These are phyloP conservation scores for Suhomyces guaymorum DNA, from an alignment of 1,139 yeast genomes.

Conservation along the genomic window DNA sequence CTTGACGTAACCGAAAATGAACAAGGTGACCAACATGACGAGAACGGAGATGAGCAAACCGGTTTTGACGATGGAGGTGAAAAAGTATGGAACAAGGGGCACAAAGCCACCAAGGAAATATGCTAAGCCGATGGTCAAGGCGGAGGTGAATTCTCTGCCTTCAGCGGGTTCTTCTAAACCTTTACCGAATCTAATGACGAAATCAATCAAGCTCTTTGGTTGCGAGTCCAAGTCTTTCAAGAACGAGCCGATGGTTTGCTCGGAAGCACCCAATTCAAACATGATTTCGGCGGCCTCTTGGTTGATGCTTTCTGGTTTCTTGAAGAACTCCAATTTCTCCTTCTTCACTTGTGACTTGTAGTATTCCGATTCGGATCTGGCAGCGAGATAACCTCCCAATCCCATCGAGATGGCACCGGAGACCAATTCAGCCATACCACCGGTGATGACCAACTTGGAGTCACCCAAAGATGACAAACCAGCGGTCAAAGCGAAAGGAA, in stretches of 20 bases:
- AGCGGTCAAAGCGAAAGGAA: slow-evolving; percentile 82
- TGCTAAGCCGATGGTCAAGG: slow-evolving; percentile 71
- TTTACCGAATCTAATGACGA: slow-evolving; percentile 69
- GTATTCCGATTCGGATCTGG: slow-evolving; percentile 75
- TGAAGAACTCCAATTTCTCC: slow-evolving; percentile 69
- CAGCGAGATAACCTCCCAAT: slow-evolving; percentile 79
- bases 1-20: slow-evolving; percentile 83
- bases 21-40: slow-evolving; percentile 83
- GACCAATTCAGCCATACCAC: slow-evolving; percentile 83
- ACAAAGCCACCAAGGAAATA: slow-evolving; percentile 81
- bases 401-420: slow-evolving; percentile 89
- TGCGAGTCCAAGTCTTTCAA: slow-evolving; percentile 67
- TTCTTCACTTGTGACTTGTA: slow-evolving; percentile 68
- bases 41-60: slow-evolving; percentile 77
- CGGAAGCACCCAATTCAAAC: slow-evolving; percentile 68
- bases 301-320: slow-evolving; percentile 57
- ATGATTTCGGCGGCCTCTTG: slow-evolving; percentile 75
- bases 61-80: slow-evolving; percentile 66
- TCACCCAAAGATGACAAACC: slow-evolving; percentile 79
- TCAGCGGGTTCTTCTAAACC: slow-evolving; percentile 83
- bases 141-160: slow-evolving; percentile 74
- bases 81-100: slow-evolving; percentile 80
- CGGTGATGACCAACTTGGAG: slow-evolving; percentile 72
- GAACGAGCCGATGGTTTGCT: slow-evolving; percentile 63
- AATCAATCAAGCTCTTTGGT: slow-evolving; percentile 69